Conservation (phyloP, 257 asterid genomes). For the Fraxinus excelsior region DNA sequence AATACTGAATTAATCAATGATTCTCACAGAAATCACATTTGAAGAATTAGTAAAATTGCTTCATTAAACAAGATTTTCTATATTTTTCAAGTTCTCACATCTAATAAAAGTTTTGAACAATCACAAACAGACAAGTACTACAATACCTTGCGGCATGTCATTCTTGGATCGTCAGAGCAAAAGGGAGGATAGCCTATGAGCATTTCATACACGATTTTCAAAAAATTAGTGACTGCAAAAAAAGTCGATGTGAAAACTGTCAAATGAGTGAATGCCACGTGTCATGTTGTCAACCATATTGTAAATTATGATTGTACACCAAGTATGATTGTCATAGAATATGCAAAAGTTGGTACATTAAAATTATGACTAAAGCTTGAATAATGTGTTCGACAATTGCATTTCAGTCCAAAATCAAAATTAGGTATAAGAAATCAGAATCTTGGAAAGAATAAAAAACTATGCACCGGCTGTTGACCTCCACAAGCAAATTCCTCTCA, state of each 20-base stretch:
- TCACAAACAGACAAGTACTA: constrained; percentile 5
- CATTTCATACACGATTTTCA: constrained; percentile 76
- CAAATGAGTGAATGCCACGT: too few species aligned
- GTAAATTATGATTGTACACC: too few species aligned
- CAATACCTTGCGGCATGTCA: constrained; percentile 95
- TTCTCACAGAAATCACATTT: neutral
- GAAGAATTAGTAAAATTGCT: neutral
- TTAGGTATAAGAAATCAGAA: constrained; percentile 83
- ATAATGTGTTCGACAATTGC: neutral
- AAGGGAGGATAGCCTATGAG: constrained; percentile 94
- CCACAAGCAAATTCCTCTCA: constrained; percentile 95
- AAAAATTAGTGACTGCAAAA: too few species aligned
- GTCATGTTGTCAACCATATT: too few species aligned
- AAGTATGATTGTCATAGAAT: too few species aligned
- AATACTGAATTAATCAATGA: too few species aligned
- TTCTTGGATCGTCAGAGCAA: constrained; percentile 96
- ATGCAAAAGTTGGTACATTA: neutral
- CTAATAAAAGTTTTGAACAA: neutral
- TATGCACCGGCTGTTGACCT: constrained; percentile 96
- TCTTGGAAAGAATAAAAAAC: constrained; percentile 96
- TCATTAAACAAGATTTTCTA: neutral
- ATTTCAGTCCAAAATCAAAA: constrained; percentile 56
- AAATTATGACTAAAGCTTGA: neutral
- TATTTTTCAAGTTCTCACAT: neutral
- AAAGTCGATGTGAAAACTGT: too few species aligned